Conservation (phyloP, 176 grass and related monocot genomes). For the Rhynchospora pubera region DNA sequence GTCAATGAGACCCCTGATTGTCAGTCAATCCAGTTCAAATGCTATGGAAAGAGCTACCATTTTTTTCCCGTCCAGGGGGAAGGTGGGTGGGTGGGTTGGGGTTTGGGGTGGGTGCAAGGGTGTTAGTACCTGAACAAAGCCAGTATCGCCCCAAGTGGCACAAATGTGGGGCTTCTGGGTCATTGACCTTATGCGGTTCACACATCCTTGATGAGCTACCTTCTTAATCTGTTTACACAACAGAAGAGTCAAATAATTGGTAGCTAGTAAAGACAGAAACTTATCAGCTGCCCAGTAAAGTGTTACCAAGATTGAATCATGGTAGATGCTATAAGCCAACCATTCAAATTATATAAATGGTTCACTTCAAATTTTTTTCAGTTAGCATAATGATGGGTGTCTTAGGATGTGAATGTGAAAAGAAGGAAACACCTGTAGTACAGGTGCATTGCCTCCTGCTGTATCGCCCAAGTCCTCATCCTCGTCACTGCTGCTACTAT, state of each 20-base stretch:
- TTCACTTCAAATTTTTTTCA: neutral
- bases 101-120: no score
- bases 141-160: slow-evolving; percentile 78
- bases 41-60: neutral
- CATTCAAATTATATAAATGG: neutral
- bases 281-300: neutral
- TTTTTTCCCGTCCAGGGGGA: no score
- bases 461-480: slow-evolving; percentile 50
- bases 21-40: neutral
- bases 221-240: slow-evolving; percentile 60
- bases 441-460: slow-evolving; percentile 27
- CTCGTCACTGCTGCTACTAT: slow-evolving; percentile 71
- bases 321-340: neutral
- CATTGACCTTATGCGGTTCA: slow-evolving; percentile 84
- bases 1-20: neutral
- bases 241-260: neutral
- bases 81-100: no score
- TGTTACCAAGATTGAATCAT: neutral
- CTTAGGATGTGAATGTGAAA: neutral
- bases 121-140: slow-evolving; percentile 74
- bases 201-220: slow-evolving; percentile 71
- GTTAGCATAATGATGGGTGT: neutral
- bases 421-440: slow-evolving; percentile 37
- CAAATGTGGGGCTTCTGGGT: slow-evolving; percentile 77
- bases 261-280: neutral